A percentile compares a stretch with the other conserved stretches of the same genome.
These are phyloP conservation scores for Mycogone perniciosa DNA, from an alignment of 2,329 filamentous ascomycete species.

Conservation along the genomic window DNA sequence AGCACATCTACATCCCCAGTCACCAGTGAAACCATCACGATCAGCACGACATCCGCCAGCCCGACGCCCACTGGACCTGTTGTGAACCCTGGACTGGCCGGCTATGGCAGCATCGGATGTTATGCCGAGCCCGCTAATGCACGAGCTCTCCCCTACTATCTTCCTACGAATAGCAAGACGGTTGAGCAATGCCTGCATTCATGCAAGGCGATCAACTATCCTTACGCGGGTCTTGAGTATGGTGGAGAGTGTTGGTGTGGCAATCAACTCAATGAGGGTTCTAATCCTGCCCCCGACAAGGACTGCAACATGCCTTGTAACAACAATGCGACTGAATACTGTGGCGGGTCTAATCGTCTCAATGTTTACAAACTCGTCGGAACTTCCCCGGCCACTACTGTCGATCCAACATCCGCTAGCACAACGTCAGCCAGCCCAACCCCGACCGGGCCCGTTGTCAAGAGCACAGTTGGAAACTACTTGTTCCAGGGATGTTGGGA, in stretches of 20 bases:
- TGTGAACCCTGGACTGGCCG: constrained; percentile 32
- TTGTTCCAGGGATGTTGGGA: constrained; percentile 32
- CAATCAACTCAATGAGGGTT: constrained; percentile 21
- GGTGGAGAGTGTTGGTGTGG: constrained; percentile 35
- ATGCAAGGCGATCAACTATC: constrained; percentile 24
- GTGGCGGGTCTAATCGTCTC: constrained; percentile 27
- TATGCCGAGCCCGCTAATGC: constrained; percentile 28
- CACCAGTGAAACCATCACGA: not conserved
- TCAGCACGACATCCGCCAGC: constrained; percentile 1
- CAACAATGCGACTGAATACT: constrained; percentile 31
- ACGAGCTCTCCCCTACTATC: constrained; percentile 26
- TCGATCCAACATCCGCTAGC: not conserved
- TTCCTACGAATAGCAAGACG: constrained; percentile 20
- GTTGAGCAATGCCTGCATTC: constrained; percentile 27
- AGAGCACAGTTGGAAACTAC: constrained; percentile 17
- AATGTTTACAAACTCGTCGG: constrained; percentile 27
- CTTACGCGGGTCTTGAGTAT: constrained; percentile 31
- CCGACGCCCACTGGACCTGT: constrained; percentile 16
- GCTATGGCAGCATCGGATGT: constrained; percentile 32
- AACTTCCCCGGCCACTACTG: not conserved
- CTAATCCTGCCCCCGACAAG: constrained; percentile 21
- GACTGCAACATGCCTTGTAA: constrained; percentile 32
- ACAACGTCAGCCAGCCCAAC: constrained; percentile 18
- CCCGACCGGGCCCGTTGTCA: constrained; percentile 13
- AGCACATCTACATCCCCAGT: not conserved